These are phyloP conservation scores for Aspergillus biplanus DNA, from an alignment of 495 filamentous ascomycete genomes.

Conservation along the genomic window DNA sequence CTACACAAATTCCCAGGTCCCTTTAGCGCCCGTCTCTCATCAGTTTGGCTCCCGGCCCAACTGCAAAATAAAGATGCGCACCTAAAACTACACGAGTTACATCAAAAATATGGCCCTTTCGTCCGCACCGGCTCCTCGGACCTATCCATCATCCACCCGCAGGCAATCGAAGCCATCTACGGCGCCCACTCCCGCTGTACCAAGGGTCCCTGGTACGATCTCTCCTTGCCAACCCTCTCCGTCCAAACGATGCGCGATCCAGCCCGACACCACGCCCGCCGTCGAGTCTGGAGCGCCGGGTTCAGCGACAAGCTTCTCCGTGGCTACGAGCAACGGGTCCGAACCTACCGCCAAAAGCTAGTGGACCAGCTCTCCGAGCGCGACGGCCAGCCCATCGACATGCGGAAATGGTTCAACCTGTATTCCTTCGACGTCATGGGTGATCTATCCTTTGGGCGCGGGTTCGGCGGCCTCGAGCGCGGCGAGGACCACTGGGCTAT, in stretches of 20 bases:
- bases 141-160: constrained; percentile 22
- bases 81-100: constrained; percentile 1
- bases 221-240: constrained; percentile 29
- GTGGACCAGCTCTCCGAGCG: constrained; percentile 18
- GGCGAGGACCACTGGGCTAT: constrained; percentile 38
- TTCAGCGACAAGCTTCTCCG: constrained; percentile 37
- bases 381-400: constrained; percentile 21
- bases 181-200: constrained; percentile 36
- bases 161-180: constrained; percentile 35
- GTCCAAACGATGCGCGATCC: constrained; percentile 41
- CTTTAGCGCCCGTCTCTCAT: constrained; percentile 17
- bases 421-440: constrained; percentile 57
- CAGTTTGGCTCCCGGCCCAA: constrained; percentile 29
- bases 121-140: constrained; percentile 24
- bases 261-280: constrained; percentile 36
- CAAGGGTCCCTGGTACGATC: constrained; percentile 45
- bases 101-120: constrained; percentile 11
- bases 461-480: constrained; percentile 45
- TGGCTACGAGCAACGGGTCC: constrained; percentile 36
- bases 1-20: constrained; percentile 13
- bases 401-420: constrained; percentile 47
- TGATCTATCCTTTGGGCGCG: constrained; percentile 50
- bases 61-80: constrained; percentile 7
- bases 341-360: constrained; percentile 26
- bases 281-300: constrained; percentile 39